These are phyloP conservation scores for Paramarasmius palmivorus DNA, from an alignment of 1,284 basidiomycete genomes.

Conservation along the genomic window DNA sequence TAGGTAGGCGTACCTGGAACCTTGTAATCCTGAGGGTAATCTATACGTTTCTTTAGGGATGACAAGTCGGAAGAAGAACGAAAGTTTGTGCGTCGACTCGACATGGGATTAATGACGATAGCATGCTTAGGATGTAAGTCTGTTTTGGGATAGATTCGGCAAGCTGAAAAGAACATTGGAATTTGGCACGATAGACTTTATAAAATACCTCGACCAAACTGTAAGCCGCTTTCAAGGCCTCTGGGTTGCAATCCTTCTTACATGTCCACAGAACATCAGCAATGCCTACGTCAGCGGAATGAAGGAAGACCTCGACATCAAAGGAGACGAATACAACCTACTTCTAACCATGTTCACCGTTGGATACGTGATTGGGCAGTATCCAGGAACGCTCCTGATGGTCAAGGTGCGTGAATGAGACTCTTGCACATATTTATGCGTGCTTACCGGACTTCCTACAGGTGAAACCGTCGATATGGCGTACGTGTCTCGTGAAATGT, in stretches of 20 bases:
- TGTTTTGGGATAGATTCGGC: too few relatives aligned
- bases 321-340: slow-evolving; percentile 53
- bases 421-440: too few relatives aligned
- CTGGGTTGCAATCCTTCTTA: neutral
- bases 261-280: slow-evolving; percentile 32
- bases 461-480: slow-evolving; percentile 8
- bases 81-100: slow-evolving; percentile 6
- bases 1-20: neutral
- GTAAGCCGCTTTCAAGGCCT: too few relatives aligned
- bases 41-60: neutral
- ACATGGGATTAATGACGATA: slow-evolving; percentile 8
- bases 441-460: too few relatives aligned
- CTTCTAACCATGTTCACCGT: slow-evolving; percentile 11
- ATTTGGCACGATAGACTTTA: slow-evolving; percentile 6
- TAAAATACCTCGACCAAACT: slow-evolving; percentile 44
- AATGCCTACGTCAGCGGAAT: slow-evolving; percentile 67
- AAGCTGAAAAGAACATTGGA: neutral
- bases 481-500: slow-evolving; percentile 1
- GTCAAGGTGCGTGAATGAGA: slow-evolving; percentile 5
- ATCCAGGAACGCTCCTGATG: slow-evolving; percentile 9
- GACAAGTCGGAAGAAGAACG: slow-evolving; percentile 11
- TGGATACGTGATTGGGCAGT: slow-evolving; percentile 12
- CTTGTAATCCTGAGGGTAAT: neutral
- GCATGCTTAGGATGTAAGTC: slow-evolving; percentile 7
- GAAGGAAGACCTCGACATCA: slow-evolving; percentile 60